Conservation (phyloP, 257 asterid species). For the Solanum paucissectum region DNA sequence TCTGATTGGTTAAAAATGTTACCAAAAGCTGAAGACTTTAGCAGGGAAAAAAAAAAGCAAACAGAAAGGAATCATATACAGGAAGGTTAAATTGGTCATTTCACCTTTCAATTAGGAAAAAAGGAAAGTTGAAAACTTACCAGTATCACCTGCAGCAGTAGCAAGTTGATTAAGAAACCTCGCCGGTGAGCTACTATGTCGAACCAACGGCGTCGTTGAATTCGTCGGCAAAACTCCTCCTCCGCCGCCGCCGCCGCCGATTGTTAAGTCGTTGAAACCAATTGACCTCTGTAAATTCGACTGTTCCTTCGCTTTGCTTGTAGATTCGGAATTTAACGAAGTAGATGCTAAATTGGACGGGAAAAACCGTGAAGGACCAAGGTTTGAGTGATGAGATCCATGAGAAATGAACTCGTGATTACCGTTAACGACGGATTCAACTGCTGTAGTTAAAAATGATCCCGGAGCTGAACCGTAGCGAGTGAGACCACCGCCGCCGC, state of each 20-base stretch:
- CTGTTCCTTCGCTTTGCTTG: not conserved
- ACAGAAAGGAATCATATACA: not conserved
- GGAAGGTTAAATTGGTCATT: not conserved
- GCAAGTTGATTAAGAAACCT: slow-evolving; percentile 68
- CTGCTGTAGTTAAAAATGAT: slow-evolving; percentile 41
- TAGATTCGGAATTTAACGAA: slow-evolving; percentile 11
- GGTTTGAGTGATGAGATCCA: slow-evolving; percentile 10
- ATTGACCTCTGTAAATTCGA: slow-evolving; percentile 25
- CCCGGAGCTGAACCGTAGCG: slow-evolving; percentile 80
- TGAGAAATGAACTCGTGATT: slow-evolving; percentile 27
- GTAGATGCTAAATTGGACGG: slow-evolving; percentile 16
- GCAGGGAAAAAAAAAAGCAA: not conserved
- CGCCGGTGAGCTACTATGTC: slow-evolving; percentile 78
- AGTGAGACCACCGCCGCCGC: slow-evolving; percentile 18
- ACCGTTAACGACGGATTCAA: slow-evolving; percentile 35
- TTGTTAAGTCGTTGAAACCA: slow-evolving; percentile 8
- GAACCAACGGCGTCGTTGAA: slow-evolving; percentile 31
- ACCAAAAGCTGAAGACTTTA: not conserved
- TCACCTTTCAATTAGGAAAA: not conserved
- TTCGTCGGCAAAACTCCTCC: slow-evolving; percentile 4
- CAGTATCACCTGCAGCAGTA: slow-evolving; percentile 25
- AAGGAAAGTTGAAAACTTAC: not conserved
- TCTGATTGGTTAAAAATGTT: not conserved
- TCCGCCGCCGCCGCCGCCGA: not conserved
- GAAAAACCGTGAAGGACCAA: slow-evolving; percentile 21